These are phyloP conservation scores for Sutorius eximius DNA, from an alignment of 1,284 basidiomycete genomes.

Conservation along the genomic window DNA sequence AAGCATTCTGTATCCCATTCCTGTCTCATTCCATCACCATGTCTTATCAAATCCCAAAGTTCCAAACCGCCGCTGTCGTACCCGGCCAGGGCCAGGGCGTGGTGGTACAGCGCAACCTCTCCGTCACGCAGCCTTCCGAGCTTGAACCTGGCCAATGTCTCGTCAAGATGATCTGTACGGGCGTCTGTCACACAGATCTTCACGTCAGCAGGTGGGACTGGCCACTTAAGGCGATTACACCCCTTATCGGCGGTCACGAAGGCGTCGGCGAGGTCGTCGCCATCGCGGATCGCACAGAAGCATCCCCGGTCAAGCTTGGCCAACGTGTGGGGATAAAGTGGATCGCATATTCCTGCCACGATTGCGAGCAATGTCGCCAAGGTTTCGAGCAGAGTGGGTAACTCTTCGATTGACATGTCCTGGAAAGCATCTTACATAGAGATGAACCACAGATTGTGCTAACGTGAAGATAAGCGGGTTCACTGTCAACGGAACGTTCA, in stretches of 20 bases:
- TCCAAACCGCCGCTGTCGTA: no score
- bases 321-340: constrained; percentile 89
- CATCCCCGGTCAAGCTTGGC: constrained; percentile 68
- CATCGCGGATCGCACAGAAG: constrained; percentile 64
- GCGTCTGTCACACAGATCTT: constrained; percentile 79
- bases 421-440: neutral
- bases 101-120: constrained; percentile 31
- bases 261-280: constrained; percentile 78
- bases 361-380: constrained; percentile 75
- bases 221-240: constrained; percentile 66
- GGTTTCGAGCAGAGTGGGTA: constrained; percentile 69
- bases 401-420: neutral
- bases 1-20: no score
- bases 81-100: constrained; percentile 27
- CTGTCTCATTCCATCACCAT: no score
- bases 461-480: constrained; percentile 68
- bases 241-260: constrained; percentile 86
- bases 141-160: no score
- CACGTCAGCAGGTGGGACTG: constrained; percentile 74
- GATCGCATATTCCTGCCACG: constrained; percentile 68
- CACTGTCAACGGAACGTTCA: constrained; percentile 82
- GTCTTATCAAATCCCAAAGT: no score
- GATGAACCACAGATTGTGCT: constrained; percentile 49
- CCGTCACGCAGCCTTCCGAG: no score
- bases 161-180: constrained; percentile 34